Evolutionary conservation across 116 monocot genomes (phyloP), one percentile per base, ranked within the genome.

Genomic region (Dioscorea cayenensis): DNA sequence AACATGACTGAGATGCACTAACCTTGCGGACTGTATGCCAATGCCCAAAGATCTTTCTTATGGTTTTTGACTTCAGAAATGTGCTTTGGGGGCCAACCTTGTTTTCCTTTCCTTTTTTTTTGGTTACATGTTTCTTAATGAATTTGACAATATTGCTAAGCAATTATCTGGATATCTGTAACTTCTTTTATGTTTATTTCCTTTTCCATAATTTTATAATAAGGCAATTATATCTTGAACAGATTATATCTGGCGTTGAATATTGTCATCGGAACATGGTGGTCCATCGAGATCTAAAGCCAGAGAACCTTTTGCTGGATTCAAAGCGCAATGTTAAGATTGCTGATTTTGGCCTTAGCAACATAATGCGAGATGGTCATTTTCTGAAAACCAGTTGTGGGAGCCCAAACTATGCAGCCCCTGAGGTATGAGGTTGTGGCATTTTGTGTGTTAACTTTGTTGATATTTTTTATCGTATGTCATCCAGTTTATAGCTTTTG

Each of bases 191-290:
- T 21, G 62, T 62, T 23, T 62, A 22, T 62, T 23, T 62, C 25
- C 62, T 23, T 20, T 23, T 21, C 23, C 5, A 7, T 62, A 7
- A 10, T 20, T 20, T 62, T 62, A 55, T 59, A 19, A 59, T 21
- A 62, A 62, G 62, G 23, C 10, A 22, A 27, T 21, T 27, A 66
- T 78, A 60, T 11, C 74, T 17, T 51, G 60, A 65, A 32, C 81
- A 85, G 85, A 85, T 85, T 36, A 85, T 85, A 75, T 81, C 85
- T 35, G 85, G 85, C 61, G 85, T 81, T 23, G 81, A 85, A 66
- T 85, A 85, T 37, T 85, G 85, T 60, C 85, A 85, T 48, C 72
- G 81, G 21, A 85, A 85, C 61, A 85, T 85, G 85, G 78, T 85
- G 27, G 85, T 81, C 19, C 85, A 85, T 70, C 75, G 85, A 7